Conservation (phyloP, 129 eudicot species). For the Pulicaria dysenterica region DNA sequence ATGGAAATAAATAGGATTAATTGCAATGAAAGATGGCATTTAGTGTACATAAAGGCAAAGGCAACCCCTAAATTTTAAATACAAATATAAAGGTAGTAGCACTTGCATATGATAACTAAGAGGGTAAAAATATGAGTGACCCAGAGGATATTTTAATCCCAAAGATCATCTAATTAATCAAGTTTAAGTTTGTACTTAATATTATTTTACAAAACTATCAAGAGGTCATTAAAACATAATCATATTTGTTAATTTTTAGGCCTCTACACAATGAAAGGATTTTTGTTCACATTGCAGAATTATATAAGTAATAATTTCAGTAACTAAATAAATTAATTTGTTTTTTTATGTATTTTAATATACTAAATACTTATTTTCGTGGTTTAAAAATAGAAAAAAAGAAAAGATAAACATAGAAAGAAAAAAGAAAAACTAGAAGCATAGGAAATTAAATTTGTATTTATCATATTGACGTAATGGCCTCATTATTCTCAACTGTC, state of each 20-base stretch:
- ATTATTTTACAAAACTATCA: too few species aligned
- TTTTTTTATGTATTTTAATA: neutral
- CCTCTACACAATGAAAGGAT: neutral
- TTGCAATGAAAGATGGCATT: slow-evolving; percentile 45
- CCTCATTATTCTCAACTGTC: slow-evolving; percentile 48
- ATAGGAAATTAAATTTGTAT: slow-evolving; percentile 36
- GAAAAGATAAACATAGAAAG: slow-evolving; percentile 15
- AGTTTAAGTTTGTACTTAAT: too few species aligned
- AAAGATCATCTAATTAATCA: too few species aligned
- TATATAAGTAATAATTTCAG: too few species aligned
- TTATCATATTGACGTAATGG: slow-evolving; percentile 46
- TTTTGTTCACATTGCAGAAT: too few species aligned
- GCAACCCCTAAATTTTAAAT: slow-evolving; percentile 36
- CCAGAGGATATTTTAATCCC: neutral
- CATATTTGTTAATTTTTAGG: neutral
- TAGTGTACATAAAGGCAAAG: slow-evolving; percentile 46
- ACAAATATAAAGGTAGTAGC: neutral
- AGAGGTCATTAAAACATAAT: too few species aligned
- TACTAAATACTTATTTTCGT: neutral
- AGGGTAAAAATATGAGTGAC: neutral
- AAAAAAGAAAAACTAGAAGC: neutral
- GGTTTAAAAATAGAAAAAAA: neutral
- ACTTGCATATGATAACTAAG: slow-evolving; percentile 22
- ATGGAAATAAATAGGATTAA: slow-evolving; percentile 49
- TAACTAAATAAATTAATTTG: neutral